phyloP scores from a whole-genome alignment of 345 rosid genomes.

The Iberis pinnata region DNA sequence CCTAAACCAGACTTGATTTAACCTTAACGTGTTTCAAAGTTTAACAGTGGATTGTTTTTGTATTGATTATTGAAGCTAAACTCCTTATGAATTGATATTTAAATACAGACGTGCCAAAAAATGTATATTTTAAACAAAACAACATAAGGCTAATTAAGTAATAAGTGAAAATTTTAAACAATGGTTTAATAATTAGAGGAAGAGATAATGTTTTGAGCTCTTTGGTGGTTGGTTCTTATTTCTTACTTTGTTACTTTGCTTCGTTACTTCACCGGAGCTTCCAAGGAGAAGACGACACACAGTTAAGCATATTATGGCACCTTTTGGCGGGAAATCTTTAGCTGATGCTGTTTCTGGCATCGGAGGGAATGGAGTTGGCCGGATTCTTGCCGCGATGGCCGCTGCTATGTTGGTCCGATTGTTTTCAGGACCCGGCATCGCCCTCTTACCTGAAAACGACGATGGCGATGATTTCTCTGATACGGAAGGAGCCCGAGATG shows the following conservation, averaged over 20 bases:
- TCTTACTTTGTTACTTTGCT: not conserved
- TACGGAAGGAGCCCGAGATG: not conserved
- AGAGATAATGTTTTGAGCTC: conserved; percentile 24
- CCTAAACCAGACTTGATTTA: no score
- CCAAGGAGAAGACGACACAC: conserved; percentile 30
- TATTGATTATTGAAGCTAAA: no score
- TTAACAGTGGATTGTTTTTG: not conserved
- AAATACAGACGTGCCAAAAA: no score
- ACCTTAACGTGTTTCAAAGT: no score
- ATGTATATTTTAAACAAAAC: not conserved
- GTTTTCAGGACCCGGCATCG: conserved; percentile 77
- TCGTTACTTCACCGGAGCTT: conserved; percentile 26
- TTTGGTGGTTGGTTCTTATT: conserved; percentile 19
- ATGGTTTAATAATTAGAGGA: conserved; percentile 17
- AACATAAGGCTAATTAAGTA: conserved; percentile 1
- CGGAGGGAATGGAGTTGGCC: conserved; percentile 69
- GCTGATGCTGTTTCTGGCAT: conserved; percentile 47
- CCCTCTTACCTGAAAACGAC: conserved; percentile 30
- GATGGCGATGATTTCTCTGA: conserved; percentile 28
- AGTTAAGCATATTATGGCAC: conserved; percentile 42
- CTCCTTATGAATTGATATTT: no score
- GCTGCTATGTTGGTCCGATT: conserved; percentile 70
- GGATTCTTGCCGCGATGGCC: conserved; percentile 60
- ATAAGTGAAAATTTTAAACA: conserved; percentile 3
- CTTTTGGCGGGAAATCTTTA: conserved; percentile 65